Evolutionary conservation across 1,284 basidiomycete species (phyloP).

Genomic region (Blastosporella zonata): DNA sequence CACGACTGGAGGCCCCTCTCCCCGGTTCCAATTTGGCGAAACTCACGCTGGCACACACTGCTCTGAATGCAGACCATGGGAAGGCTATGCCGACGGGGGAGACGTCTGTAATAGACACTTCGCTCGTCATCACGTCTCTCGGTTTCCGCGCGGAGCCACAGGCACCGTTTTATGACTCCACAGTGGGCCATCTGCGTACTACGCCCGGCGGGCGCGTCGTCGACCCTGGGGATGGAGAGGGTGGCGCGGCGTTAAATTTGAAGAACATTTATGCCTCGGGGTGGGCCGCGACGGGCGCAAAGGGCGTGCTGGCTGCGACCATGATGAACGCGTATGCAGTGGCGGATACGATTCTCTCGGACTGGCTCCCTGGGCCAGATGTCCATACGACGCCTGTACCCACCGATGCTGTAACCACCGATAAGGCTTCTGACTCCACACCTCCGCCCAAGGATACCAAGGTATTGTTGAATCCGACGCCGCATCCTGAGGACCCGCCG

Average conservation of each 20-base stretch:
- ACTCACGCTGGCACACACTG: conserved; percentile 58
- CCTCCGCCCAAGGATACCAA: conserved; percentile 17
- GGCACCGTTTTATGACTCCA: conserved; percentile 48
- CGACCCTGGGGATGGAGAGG: conserved; percentile 22
- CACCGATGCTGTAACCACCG: not conserved
- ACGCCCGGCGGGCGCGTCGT: conserved; percentile 53
- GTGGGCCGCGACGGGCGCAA: conserved; percentile 91
- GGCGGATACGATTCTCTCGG: conserved; percentile 67
- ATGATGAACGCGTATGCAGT: conserved; percentile 91
- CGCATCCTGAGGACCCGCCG: conserved; percentile 45
- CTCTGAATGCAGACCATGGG: conserved; percentile 46
- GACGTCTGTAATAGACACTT: conserved; percentile 54
- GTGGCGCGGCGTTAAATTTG: conserved; percentile 32
- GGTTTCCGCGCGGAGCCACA: conserved; percentile 80
- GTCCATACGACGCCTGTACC: conserved; percentile 12
- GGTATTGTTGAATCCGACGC: conserved; percentile 32
- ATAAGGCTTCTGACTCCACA: not conserved
- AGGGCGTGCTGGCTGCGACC: conserved; percentile 90
- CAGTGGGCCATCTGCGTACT: conserved; percentile 53
- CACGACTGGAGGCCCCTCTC: conserved; percentile 39
- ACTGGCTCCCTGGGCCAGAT: conserved; percentile 34
- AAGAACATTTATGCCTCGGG: conserved; percentile 87
- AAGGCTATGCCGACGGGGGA: conserved; percentile 63
- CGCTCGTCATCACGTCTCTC: conserved; percentile 84
- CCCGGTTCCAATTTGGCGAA: conserved; percentile 26